Evolutionary conservation across 768 basidiomycete species (phyloP).

Genomic region (Pleurotus tuber-regium): DNA sequence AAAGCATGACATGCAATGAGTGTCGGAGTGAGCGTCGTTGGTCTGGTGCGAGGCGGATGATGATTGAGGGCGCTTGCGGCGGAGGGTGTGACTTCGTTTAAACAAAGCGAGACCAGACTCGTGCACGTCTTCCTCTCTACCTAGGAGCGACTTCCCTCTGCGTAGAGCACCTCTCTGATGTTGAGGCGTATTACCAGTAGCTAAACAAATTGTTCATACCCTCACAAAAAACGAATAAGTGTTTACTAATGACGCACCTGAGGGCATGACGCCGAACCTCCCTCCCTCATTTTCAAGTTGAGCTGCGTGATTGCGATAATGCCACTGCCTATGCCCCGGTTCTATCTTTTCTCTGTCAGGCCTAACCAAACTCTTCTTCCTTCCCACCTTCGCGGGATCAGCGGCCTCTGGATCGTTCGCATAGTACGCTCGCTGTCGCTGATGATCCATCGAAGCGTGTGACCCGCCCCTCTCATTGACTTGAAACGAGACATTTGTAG

Average conservation of each 20-base stretch:
- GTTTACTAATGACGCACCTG: slow-evolving; percentile 70
- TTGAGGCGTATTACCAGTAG: slow-evolving; percentile 75
- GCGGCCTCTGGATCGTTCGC: slow-evolving; percentile 46
- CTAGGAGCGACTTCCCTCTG: slow-evolving; percentile 88
- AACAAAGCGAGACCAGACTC: slow-evolving; percentile 93
- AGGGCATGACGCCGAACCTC: slow-evolving; percentile 71
- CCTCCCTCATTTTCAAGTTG: slow-evolving; percentile 67
- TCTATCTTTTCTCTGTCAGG: slow-evolving; percentile 98
- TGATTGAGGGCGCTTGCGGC: slow-evolving; percentile 59
- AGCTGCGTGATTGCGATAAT: slow-evolving; percentile 80
- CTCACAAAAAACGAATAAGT: slow-evolving; percentile 12
- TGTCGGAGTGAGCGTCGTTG: slow-evolving; percentile 30
- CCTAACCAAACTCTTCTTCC: slow-evolving; percentile 90
- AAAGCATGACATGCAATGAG: slow-evolving; percentile 52
- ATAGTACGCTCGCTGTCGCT: slow-evolving; percentile 46
- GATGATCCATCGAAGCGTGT: slow-evolving; percentile 51
- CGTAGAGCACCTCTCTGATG: slow-evolving; percentile 56
- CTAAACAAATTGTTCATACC: slow-evolving; percentile 29
- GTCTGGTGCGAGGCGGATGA: slow-evolving; percentile 38
- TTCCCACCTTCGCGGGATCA: slow-evolving; percentile 51
- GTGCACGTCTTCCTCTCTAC: slow-evolving; percentile 84
- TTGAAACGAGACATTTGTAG: slow-evolving; percentile 62
- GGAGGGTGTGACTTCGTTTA: slow-evolving; percentile 78
- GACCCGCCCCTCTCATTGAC: slow-evolving; percentile 69
- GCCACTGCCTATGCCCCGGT: slow-evolving; percentile 90